Percentiles rank a stretch among this genome's conserved stretches.
Evolutionary conservation across 2,329 filamentous ascomycete genomes (phyloP).

Genomic region (Rutstroemia sp.): DNA sequence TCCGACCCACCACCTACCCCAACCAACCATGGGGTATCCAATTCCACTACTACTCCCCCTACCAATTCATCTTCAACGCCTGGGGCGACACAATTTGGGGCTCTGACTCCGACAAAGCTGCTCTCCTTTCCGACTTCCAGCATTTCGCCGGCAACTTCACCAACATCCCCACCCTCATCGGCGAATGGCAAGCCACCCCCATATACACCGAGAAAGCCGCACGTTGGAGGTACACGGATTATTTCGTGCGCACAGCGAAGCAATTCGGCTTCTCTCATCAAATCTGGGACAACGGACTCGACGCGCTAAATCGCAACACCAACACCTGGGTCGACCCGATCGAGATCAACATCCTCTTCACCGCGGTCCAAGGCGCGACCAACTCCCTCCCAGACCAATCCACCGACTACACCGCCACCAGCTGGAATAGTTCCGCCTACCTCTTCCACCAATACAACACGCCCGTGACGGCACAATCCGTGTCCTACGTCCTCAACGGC

Average conservation of each 20-base stretch:
- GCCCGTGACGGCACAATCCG: constrained; percentile 33
- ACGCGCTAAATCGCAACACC: constrained; percentile 44
- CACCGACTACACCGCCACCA: constrained; percentile 36
- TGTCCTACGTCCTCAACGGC: constrained; percentile 47
- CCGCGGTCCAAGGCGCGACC: constrained; percentile 34
- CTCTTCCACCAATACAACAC: constrained; percentile 46
- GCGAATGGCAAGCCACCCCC: constrained; percentile 48
- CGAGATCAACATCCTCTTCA: constrained; percentile 39
- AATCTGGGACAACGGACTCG: constrained; percentile 53
- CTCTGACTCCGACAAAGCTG: constrained; percentile 43
- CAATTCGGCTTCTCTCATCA: constrained; percentile 44
- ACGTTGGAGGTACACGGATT: constrained; percentile 51
- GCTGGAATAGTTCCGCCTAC: constrained; percentile 44
- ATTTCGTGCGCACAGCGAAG: constrained; percentile 40
- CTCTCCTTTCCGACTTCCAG: constrained; percentile 42
- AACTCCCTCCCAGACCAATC: constrained; percentile 48
- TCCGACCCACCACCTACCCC: constrained; percentile 38
- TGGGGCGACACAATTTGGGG: constrained; percentile 58
- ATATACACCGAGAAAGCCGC: constrained; percentile 45
- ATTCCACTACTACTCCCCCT: constrained; percentile 55
- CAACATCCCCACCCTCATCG: constrained; percentile 46
- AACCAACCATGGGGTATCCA: constrained; percentile 51
- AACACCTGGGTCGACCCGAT: constrained; percentile 44
- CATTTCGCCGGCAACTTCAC: constrained; percentile 47
- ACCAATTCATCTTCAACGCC: constrained; percentile 39